phyloP scores from a whole-genome alignment of 2,329 filamentous ascomycete species.

The Fusarium keratoplasticum region DNA sequence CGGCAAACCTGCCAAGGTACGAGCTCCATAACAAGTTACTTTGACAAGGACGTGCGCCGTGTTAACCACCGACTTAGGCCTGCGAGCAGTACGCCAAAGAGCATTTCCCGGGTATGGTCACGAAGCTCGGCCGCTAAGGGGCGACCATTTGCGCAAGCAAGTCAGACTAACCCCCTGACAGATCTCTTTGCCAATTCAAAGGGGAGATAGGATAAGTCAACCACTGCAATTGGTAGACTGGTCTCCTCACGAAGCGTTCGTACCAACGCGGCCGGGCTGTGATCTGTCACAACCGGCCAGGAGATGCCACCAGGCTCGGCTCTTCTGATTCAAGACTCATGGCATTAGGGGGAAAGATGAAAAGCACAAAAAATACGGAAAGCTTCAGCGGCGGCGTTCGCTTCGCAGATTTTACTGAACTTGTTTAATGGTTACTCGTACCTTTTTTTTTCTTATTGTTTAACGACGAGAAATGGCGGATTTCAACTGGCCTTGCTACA shows the following conservation, averaged over 20 bases:
- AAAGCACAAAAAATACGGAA: slow-evolving; percentile 32
- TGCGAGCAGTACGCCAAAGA: slow-evolving; percentile 92
- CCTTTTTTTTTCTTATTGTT: slow-evolving; percentile 22
- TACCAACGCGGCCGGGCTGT: not conserved
- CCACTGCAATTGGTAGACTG: not conserved
- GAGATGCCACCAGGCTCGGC: not conserved
- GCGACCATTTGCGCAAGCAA: slow-evolving; percentile 29
- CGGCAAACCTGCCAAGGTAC: slow-evolving; percentile 91
- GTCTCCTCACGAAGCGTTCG: not conserved
- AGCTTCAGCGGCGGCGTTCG: slow-evolving; percentile 37
- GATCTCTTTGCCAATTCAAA: slow-evolving; percentile 55
- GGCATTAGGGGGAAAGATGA: slow-evolving; percentile 10
- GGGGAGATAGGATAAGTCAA: slow-evolving; percentile 47
- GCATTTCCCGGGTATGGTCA: slow-evolving; percentile 75
- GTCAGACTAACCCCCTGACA: slow-evolving; percentile 47
- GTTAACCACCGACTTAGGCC: slow-evolving; percentile 47
- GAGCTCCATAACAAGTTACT: not conserved
- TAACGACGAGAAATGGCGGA: slow-evolving; percentile 31
- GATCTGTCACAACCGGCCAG: not conserved
- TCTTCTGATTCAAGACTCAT: not conserved
- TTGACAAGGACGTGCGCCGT: not conserved
- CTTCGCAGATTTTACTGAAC: slow-evolving; percentile 31
- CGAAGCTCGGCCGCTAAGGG: slow-evolving; percentile 40
- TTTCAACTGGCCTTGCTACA: slow-evolving; percentile 28
- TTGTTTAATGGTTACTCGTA: slow-evolving; percentile 42